phyloP scores from a whole-genome alignment of 345 rosid species.

The Pistacia atlantica region DNA sequence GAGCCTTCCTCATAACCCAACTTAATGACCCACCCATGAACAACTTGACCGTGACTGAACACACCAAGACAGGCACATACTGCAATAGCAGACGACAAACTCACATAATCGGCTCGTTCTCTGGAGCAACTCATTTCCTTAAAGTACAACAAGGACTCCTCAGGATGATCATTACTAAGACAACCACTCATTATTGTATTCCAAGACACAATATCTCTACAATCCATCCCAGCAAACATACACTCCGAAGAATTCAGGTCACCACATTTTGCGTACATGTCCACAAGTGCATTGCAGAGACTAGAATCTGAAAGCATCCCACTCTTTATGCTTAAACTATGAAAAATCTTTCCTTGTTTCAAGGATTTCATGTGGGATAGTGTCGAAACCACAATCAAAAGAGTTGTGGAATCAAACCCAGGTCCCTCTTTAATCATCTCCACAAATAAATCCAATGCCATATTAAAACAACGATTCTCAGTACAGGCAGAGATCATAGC shows the following conservation, averaged over 20 bases:
- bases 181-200: slow-evolving; percentile 56
- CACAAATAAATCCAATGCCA: slow-evolving; percentile 38
- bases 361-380: slow-evolving; percentile 24
- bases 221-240: slow-evolving; percentile 37
- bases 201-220: slow-evolving; percentile 61
- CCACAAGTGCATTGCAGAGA: slow-evolving; percentile 39
- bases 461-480: slow-evolving; percentile 37
- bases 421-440: slow-evolving; percentile 40
- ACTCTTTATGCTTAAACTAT: slow-evolving; percentile 42
- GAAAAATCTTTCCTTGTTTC: slow-evolving; percentile 36
- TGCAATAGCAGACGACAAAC: slow-evolving; percentile 53
- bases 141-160: slow-evolving; percentile 44
- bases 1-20: slow-evolving; percentile 33
- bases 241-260: slow-evolving; percentile 48
- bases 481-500: slow-evolving; percentile 57
- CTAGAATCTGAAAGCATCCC: slow-evolving; percentile 46
- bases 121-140: slow-evolving; percentile 40
- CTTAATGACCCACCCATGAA: slow-evolving; percentile 47
- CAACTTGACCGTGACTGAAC: slow-evolving; percentile 37
- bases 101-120: slow-evolving; percentile 43
- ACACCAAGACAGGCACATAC: slow-evolving; percentile 47
- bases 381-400: slow-evolving; percentile 49
- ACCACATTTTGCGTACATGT: slow-evolving; percentile 60
- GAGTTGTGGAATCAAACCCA: slow-evolving; percentile 58
- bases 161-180: slow-evolving; percentile 43